Percentiles rank a stretch among this genome's conserved stretches.
phyloP scores from a whole-genome alignment of 2,329 filamentous ascomycete genomes.

The Fusarium floridanum region DNA sequence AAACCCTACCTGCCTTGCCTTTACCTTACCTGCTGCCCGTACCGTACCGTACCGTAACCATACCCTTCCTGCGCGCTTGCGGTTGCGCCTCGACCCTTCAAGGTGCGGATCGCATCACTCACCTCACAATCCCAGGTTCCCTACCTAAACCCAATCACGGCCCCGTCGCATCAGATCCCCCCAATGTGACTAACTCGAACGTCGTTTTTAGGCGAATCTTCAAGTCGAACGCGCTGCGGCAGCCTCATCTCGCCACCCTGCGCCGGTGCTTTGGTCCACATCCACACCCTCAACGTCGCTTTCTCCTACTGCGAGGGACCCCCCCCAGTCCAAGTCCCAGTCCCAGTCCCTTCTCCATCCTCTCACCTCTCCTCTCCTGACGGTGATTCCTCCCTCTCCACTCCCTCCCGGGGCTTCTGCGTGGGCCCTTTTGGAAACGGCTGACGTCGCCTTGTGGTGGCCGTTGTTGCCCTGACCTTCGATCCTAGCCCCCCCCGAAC shows the following conservation, averaged over 20 bases:
- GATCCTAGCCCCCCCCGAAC: constrained; percentile 45
- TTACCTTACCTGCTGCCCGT: neutral
- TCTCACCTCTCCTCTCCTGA: neutral
- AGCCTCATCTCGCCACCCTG: constrained; percentile 45
- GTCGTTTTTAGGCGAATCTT: constrained; percentile 38
- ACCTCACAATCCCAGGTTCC: constrained; percentile 13
- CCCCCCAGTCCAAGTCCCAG: neutral
- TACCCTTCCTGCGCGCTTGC: constrained; percentile 3
- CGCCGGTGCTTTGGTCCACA: constrained; percentile 35
- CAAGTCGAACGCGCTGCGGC: constrained; percentile 1
- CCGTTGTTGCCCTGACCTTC: constrained; percentile 39
- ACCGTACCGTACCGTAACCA: neutral
- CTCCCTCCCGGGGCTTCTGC: constrained; percentile 27
- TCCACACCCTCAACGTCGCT: constrained; percentile 28
- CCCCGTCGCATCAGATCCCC: constrained; percentile 42
- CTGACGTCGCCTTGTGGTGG: constrained; percentile 36
- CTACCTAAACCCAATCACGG: constrained; percentile 31
- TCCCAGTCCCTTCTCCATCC: constrained; percentile 29
- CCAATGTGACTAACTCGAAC: constrained; percentile 29
- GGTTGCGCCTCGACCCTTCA: constrained; percentile 26
- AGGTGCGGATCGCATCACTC: constrained; percentile 43
- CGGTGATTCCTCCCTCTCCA: constrained; percentile 18
- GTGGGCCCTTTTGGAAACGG: constrained; percentile 41
- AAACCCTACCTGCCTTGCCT: neutral
- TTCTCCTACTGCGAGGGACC: constrained; percentile 1